These are phyloP conservation scores for Pseudofabraea citricarpa DNA, from an alignment of 2,329 filamentous ascomycete species.

Conservation along the genomic window DNA sequence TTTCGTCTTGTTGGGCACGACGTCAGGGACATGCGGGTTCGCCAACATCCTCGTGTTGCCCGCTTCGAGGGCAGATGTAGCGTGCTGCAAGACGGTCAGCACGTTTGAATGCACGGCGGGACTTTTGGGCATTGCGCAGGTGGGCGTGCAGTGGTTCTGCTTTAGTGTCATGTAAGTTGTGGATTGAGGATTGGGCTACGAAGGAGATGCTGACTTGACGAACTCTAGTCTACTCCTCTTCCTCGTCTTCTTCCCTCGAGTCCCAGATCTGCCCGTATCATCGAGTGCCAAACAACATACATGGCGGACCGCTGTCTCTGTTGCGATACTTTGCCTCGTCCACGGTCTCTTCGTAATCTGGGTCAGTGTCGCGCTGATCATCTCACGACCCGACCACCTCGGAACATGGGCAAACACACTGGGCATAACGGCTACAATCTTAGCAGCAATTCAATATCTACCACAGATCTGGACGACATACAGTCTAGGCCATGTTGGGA, in stretches of 20 bases:
- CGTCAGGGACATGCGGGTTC: conserved; percentile 82
- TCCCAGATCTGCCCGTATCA: conserved; percentile 33
- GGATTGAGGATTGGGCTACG: neutral
- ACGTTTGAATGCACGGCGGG: conserved; percentile 81
- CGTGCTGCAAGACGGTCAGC: conserved; percentile 79
- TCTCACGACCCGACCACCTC: conserved; percentile 58
- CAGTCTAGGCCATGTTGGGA: conserved; percentile 77
- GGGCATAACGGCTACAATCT: conserved; percentile 70
- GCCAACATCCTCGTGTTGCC: conserved; percentile 88
- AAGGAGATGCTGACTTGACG: neutral
- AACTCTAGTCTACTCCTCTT: conserved; percentile 76
- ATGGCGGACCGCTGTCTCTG: conserved; percentile 73
- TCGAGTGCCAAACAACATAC: conserved; percentile 48
- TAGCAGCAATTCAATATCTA: conserved; percentile 87
- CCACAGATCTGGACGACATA: conserved; percentile 95
- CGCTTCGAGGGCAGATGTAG: conserved; percentile 76
- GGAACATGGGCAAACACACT: conserved; percentile 80
- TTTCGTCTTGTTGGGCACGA: conserved; percentile 90
- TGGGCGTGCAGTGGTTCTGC: conserved; percentile 87
- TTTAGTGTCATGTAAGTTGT: conserved; percentile 81
- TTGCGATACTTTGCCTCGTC: conserved; percentile 67
- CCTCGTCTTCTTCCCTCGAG: conserved; percentile 83
- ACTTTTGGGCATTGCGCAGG: conserved; percentile 82
- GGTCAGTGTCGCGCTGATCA: conserved; percentile 62
- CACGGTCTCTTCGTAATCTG: conserved; percentile 71